Base-by-base conservation (phyloP, 1,284 basidiomycete species). In the Cerrena zonata region DNA sequence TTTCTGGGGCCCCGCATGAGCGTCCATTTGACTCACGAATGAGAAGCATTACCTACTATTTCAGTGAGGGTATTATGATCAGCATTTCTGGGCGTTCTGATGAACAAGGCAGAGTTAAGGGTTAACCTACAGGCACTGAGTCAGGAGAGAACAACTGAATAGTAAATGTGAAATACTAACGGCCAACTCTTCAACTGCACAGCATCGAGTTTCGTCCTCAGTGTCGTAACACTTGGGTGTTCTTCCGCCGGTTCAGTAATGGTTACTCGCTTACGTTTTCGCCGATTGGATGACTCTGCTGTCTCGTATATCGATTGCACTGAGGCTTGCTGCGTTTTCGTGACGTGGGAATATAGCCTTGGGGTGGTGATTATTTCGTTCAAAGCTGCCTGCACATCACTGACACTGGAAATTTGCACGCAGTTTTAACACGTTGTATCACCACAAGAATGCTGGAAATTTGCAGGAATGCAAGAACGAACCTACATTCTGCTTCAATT, bases 21-120 rank as follows among this genome's bases (percentile, higher is more conserved):
- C 38, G 2, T 38, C 13, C 5, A 45, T 27, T n/a, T 15, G 22
- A 27, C 51, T 13, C 30, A 15, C 23, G 36, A 22, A 45, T 23
- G 23, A 18, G 44, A 22, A 37, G 40, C 24, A 47, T 38, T 43
- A 19, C 18, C 47, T 23, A 62, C 69, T 39, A 75, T 60, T 43
- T 70, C 58, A 4, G 66, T 66, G 4, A 86, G 65, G 1, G 76
- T 76, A 59, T 88, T 89, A 47, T 78, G 74, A 59, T 89, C 86
- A 1, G 82, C 74, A 57, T 79, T 78, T 58, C 76, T 83, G 21
- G 82, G 71, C 5, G 79, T 69, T 23, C 86, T 75, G 56, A 83
- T 78, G 60, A 88, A 88, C 21, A 77, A 64, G 0, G 75, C 75
- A 15, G 84, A 70, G 50, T 78, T 76, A 46, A 71, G 58, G 27